Conservation (phyloP, 129 eudicot species). For the Ambrosia artemisiifolia region DNA sequence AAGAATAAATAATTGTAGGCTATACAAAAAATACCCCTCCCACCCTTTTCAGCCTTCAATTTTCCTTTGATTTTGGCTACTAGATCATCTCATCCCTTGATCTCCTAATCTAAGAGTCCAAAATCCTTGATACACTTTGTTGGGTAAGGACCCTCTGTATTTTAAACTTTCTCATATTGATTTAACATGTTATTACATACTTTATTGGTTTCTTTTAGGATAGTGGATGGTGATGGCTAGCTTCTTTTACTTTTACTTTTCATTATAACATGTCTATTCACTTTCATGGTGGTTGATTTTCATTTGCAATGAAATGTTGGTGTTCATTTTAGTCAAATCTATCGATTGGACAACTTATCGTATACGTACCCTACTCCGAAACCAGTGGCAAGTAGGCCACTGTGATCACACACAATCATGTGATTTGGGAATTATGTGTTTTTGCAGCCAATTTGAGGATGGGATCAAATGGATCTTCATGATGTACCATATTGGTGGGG, state of each 20-base stretch:
- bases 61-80: too few relatives aligned
- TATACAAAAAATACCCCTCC: too few relatives aligned
- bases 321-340: neutral
- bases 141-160: too few relatives aligned
- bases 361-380: neutral
- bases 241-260: slow-evolving; percentile 36
- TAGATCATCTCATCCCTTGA: too few relatives aligned
- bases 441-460: slow-evolving; percentile 13
- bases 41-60: too few relatives aligned
- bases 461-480: slow-evolving; percentile 9
- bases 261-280: slow-evolving; percentile 22
- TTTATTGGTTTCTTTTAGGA: neutral
- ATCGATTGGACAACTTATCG: slow-evolving; percentile 6
- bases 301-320: slow-evolving; percentile 24
- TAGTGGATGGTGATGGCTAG: slow-evolving; percentile 14
- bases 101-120: too few relatives aligned
- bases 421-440: neutral
- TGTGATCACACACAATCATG: slow-evolving; percentile 8
- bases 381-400: neutral
- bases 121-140: too few relatives aligned
- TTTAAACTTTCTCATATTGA: too few relatives aligned
- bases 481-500: slow-evolving; percentile 27
- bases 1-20: too few relatives aligned
- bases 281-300: slow-evolving; percentile 29
- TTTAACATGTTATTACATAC: neutral